Conservation (phyloP, 1,284 basidiomycete genomes). For the Cutaneotrichosporon sp. region DNA sequence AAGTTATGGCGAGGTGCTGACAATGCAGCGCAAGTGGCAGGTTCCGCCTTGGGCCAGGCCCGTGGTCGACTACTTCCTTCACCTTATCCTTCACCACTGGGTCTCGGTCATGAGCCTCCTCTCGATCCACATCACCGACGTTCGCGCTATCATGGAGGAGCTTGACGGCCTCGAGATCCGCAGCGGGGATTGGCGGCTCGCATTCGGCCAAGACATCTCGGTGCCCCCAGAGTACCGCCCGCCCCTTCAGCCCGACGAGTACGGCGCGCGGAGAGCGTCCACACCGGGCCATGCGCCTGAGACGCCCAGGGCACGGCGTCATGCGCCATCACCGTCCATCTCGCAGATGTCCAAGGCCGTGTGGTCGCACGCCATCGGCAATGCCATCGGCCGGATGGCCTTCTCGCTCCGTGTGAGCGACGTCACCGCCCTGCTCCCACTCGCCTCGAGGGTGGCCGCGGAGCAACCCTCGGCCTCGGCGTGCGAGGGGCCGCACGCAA, state of each 20-base stretch:
- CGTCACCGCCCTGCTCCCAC: constrained; percentile 34
- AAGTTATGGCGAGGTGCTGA: not conserved
- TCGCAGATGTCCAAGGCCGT: constrained; percentile 15
- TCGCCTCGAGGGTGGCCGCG: not conserved
- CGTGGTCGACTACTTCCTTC: constrained; percentile 20
- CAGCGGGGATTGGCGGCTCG: constrained; percentile 28
- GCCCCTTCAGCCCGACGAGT: constrained; percentile 5
- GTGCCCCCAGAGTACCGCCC: not conserved
- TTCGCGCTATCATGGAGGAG: constrained; percentile 44
- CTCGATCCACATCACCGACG: constrained; percentile 38
- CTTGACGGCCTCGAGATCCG: constrained; percentile 36
- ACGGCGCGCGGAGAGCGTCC: not conserved
- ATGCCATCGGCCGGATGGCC: constrained; percentile 39
- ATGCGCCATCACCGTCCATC: constrained; percentile 11
- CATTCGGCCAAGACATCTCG: constrained; percentile 17
- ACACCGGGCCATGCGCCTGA: not conserved
- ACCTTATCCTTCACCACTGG: constrained; percentile 43
- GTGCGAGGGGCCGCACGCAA: not conserved
- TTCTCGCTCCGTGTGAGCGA: constrained; percentile 31
- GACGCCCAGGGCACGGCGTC: constrained; percentile 32
- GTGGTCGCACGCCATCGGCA: constrained; percentile 41
- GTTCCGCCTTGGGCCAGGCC: constrained; percentile 10
- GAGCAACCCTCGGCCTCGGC: not conserved
- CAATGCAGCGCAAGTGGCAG: constrained; percentile 13
- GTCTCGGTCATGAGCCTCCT: constrained; percentile 38